A percentile compares a stretch with the other conserved stretches of the same genome.
Evolutionary conservation across 805 yeast genomes (phyloP).

Genomic region (Kuraishia capsulata): DNA sequence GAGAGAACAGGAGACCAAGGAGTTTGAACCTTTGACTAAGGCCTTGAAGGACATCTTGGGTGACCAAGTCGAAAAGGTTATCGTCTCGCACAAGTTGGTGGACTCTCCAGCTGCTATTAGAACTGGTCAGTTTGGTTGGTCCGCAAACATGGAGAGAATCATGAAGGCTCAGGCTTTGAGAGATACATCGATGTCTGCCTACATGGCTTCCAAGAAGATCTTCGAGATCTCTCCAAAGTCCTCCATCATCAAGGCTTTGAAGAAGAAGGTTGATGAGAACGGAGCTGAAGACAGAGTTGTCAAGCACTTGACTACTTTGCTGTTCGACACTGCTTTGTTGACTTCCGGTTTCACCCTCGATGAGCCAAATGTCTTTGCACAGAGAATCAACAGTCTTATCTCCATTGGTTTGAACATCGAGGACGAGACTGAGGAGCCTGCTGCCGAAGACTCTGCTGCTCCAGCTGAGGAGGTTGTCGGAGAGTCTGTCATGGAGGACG

Average conservation of each 20-base stretch:
- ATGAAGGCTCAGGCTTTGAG: constrained; percentile 99
- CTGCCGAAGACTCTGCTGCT: constrained; percentile 36
- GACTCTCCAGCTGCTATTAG: constrained; percentile 99
- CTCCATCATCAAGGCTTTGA: constrained; percentile 90
- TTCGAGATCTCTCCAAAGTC: constrained; percentile 98
- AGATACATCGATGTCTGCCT: constrained; percentile 96
- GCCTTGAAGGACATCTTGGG: constrained; percentile 96
- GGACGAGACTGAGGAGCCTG: constrained; percentile 49
- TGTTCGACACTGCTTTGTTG: constrained; percentile 95
- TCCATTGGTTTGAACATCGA: constrained; percentile 98
- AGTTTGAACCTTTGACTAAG: constrained; percentile 88
- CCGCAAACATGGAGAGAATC: constrained; percentile 99
- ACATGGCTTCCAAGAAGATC: constrained; percentile 99
- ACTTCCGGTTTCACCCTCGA: constrained; percentile 99
- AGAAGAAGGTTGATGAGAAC: constrained; percentile 90
- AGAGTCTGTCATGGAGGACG: constrained; percentile 98
- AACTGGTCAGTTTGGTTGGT: constrained; percentile 99
- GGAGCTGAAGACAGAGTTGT: constrained; percentile 99
- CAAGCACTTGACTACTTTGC: constrained; percentile 90
- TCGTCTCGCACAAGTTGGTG: constrained; percentile 92
- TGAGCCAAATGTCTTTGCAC: constrained; percentile 96
- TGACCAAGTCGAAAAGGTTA: constrained; percentile 98
- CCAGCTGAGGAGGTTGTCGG: constrained; percentile 60
- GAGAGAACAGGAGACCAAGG: constrained; percentile 90
- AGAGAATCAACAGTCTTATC: constrained; percentile 96